phyloP scores from a whole-genome alignment of 768 basidiomycete species.

The Lactarius trivialis region DNA sequence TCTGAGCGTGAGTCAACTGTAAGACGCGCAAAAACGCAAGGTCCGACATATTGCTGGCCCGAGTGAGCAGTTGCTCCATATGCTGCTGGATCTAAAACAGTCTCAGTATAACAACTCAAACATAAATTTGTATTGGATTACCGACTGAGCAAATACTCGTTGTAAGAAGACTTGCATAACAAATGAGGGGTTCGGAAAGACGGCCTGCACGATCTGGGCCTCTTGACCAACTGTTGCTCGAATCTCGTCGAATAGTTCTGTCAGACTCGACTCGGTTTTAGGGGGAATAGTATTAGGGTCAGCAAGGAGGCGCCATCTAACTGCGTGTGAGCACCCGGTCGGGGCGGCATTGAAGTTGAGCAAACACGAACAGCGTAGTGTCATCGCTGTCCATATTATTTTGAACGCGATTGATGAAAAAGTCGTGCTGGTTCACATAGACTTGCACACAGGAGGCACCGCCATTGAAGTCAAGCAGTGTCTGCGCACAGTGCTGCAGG shows the following conservation, averaged over 20 bases:
- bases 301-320: slow-evolving; percentile 75
- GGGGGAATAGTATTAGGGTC: slow-evolving; percentile 77
- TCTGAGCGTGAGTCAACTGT: slow-evolving; percentile 78
- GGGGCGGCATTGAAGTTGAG: background rate
- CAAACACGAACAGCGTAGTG: slow-evolving; percentile 42
- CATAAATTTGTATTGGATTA: slow-evolving; percentile 36
- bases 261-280: slow-evolving; percentile 69
- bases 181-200: slow-evolving; percentile 92
- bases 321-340: background rate
- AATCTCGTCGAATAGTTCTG: slow-evolving; percentile 80
- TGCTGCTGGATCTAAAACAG: slow-evolving; percentile 85
- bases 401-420: slow-evolving; percentile 92
- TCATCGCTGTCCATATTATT: slow-evolving; percentile 52
- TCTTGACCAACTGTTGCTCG: slow-evolving; percentile 89
- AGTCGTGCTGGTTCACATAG: slow-evolving; percentile 99
- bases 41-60: slow-evolving; percentile 70
- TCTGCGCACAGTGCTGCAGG: slow-evolving; percentile 90
- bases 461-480: slow-evolving; percentile 95
- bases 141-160: slow-evolving; percentile 95
- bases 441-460: slow-evolving; percentile 96
- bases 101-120: background rate
- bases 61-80: slow-evolving; percentile 80
- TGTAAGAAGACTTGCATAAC: slow-evolving; percentile 99
- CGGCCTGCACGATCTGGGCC: slow-evolving; percentile 95
- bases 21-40: slow-evolving; percentile 87